Percentiles rank a stretch among this genome's conserved stretches.
phyloP scores from a whole-genome alignment of 1,139 yeast species.

The Geotrichum citri-aurantii region DNA sequence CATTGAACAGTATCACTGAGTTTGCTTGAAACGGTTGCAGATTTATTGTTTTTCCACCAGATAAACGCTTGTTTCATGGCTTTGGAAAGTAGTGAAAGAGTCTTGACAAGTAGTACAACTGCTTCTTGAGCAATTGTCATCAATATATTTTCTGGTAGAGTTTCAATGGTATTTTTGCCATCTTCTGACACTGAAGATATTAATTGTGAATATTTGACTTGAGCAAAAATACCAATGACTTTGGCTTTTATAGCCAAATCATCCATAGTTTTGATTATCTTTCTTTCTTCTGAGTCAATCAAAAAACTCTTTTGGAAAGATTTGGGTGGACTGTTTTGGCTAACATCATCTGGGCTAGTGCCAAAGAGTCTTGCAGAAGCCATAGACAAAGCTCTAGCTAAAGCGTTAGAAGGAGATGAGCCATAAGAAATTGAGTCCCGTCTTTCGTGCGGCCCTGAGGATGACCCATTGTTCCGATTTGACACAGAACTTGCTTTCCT shows the following conservation, averaged over 20 bases:
- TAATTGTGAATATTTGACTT: slow-evolving; percentile 79
- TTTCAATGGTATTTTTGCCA: neutral
- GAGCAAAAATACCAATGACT: slow-evolving; percentile 83
- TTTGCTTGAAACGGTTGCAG: slow-evolving; percentile 38
- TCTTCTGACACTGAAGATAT: slow-evolving; percentile 45
- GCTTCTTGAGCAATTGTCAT: slow-evolving; percentile 77
- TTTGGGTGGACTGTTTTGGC: slow-evolving; percentile 15
- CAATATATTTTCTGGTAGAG: slow-evolving; percentile 39
- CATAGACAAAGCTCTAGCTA: slow-evolving; percentile 78
- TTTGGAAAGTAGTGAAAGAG: slow-evolving; percentile 70
- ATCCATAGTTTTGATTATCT: slow-evolving; percentile 53
- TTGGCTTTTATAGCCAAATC: slow-evolving; percentile 82
- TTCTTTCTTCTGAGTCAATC: slow-evolving; percentile 32
- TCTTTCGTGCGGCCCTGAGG: slow-evolving; percentile 2
- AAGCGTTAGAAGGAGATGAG: slow-evolving; percentile 80
- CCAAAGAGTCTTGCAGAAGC: slow-evolving; percentile 90
- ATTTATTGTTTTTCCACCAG: slow-evolving; percentile 62
- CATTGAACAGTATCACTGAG: slow-evolving; percentile 85
- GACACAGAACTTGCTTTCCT: slow-evolving; percentile 4
- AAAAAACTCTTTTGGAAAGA: slow-evolving; percentile 21
- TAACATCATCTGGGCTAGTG: slow-evolving; percentile 28
- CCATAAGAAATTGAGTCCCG: slow-evolving; percentile 38
- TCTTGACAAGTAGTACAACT: slow-evolving; percentile 73
- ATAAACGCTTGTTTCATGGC: slow-evolving; percentile 81
- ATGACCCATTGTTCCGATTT: slow-evolving; percentile 4